These are phyloP conservation scores for Globisporangium irregulare DNA, from an alignment of 352 stramenopile genomes.

Conservation along the genomic window DNA sequence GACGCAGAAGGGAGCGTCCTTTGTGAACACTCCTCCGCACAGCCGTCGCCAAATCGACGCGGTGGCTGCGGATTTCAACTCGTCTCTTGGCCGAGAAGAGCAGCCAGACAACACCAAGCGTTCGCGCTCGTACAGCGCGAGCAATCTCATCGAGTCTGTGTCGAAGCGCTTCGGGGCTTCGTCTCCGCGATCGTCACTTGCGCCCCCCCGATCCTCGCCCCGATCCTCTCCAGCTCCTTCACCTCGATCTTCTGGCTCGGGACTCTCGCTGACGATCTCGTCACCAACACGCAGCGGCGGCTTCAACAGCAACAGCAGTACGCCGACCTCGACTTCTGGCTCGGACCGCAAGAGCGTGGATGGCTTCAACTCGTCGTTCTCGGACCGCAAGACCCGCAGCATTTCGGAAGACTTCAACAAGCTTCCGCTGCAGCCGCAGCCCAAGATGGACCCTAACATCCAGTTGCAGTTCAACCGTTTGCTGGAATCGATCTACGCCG, in stretches of 20 bases:
- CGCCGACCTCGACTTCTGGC: conserved; percentile 44
- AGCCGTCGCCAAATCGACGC: conserved; percentile 86
- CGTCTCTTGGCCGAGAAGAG: conserved; percentile 70
- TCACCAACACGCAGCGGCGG: conserved; percentile 64
- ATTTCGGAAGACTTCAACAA: conserved; percentile 81
- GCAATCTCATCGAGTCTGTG: conserved; percentile 80
- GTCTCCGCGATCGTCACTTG: conserved; percentile 46
- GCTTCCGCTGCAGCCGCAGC: conserved; percentile 44
- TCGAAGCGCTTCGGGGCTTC: conserved; percentile 68
- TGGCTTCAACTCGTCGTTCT: conserved; percentile 34
- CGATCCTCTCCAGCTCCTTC: conserved; percentile 59
- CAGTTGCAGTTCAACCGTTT: conserved; percentile 80
- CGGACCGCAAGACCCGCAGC: conserved; percentile 64
- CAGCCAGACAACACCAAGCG: conserved; percentile 46
- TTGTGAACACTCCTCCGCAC: conserved; percentile 85
- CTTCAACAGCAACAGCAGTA: conserved; percentile 61
- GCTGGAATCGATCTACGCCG: conserved; percentile 83
- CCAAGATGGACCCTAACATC: conserved; percentile 86
- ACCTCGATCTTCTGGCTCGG: conserved; percentile 35
- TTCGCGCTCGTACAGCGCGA: conserved; percentile 78
- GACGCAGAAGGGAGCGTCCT: conserved; percentile 82
- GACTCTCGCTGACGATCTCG: conserved; percentile 69
- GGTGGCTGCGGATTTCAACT: conserved; percentile 85
- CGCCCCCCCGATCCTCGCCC: conserved; percentile 63
- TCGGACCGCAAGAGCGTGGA: conserved; percentile 52